phyloP scores from a whole-genome alignment of 495 filamentous ascomycete genomes.

The Penicillium daleae region DNA sequence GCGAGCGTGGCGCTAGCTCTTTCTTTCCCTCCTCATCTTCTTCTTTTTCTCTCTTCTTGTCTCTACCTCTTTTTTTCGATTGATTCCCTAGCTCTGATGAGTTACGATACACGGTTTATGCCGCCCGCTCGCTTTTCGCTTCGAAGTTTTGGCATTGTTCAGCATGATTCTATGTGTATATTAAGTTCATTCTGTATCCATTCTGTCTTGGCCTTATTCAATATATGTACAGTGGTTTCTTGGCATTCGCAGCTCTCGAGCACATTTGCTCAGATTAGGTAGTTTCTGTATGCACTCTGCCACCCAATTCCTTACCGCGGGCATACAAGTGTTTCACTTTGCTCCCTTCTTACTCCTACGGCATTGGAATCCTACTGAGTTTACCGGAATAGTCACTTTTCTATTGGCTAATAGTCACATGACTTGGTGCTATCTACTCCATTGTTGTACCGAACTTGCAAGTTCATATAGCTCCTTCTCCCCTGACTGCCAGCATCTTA shows the following conservation, averaged over 20 bases:
- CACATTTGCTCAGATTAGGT: neutral
- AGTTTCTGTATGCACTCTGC: too few relatives aligned
- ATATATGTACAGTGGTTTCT: neutral
- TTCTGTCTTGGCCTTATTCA: neutral
- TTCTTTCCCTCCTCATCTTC: neutral
- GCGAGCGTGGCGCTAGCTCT: slow-evolving; percentile 12
- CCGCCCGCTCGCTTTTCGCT: slow-evolving; percentile 5
- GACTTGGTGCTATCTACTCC: too few relatives aligned
- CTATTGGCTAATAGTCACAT: too few relatives aligned
- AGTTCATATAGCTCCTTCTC: too few relatives aligned
- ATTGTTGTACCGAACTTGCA: too few relatives aligned
- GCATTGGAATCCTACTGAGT: too few relatives aligned
- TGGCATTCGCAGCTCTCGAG: neutral
- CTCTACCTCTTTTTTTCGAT: slow-evolving; percentile 8
- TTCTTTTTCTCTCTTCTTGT: slow-evolving; percentile 10
- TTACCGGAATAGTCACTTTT: too few relatives aligned
- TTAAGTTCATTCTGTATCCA: slow-evolving; percentile 14
- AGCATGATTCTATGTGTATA: slow-evolving; percentile 13
- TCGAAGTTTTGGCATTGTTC: slow-evolving; percentile 1
- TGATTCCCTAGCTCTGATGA: slow-evolving; percentile 18
- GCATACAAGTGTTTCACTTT: too few relatives aligned
- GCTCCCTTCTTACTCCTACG: too few relatives aligned
- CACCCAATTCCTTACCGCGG: too few relatives aligned
- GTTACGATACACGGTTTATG: slow-evolving; percentile 18
- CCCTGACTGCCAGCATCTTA: too few relatives aligned